Evolutionary conservation across 495 filamentous ascomycete genomes (phyloP).

Genomic region (Annulohypoxylon bovei): DNA sequence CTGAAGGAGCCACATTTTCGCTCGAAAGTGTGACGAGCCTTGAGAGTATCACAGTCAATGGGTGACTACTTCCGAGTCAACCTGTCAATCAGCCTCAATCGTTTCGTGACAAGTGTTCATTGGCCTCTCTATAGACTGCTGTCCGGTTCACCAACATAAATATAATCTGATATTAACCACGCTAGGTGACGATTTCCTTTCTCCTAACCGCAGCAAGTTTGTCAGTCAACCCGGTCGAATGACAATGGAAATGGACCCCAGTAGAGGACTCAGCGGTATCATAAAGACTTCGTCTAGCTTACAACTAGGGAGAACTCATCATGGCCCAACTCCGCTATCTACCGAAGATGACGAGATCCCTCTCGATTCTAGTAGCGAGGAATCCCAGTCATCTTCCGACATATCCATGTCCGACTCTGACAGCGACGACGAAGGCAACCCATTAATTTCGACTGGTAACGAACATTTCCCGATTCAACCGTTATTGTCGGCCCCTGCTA

Average conservation of each 20-base stretch:
- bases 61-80: background rate
- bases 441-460: slow-evolving; percentile 20
- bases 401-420: slow-evolving; percentile 34
- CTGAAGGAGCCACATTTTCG: slow-evolving; percentile 38
- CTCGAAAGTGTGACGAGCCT: slow-evolving; percentile 41
- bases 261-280: background rate
- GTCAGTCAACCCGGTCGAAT: background rate
- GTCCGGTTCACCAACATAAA: background rate
- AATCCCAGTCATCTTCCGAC: slow-evolving; percentile 25
- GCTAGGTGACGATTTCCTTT: slow-evolving; percentile 5
- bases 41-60: slow-evolving; percentile 23
- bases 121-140: background rate
- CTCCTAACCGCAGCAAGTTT: background rate
- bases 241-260: slow-evolving; percentile 9
- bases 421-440: slow-evolving; percentile 2
- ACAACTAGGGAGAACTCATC: background rate
- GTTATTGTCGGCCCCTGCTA: background rate
- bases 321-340: background rate
- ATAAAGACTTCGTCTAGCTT: slow-evolving; percentile 1
- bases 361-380: slow-evolving; percentile 32
- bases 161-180: slow-evolving; percentile 20
- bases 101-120: slow-evolving; percentile 34
- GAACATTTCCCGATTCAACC: slow-evolving; percentile 18
- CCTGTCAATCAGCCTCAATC: background rate
- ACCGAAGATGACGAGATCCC: slow-evolving; percentile 35